These are phyloP conservation scores for Trypanosomatidae sp. DNA, from an alignment of 208 protist species.

Conservation along the genomic window DNA sequence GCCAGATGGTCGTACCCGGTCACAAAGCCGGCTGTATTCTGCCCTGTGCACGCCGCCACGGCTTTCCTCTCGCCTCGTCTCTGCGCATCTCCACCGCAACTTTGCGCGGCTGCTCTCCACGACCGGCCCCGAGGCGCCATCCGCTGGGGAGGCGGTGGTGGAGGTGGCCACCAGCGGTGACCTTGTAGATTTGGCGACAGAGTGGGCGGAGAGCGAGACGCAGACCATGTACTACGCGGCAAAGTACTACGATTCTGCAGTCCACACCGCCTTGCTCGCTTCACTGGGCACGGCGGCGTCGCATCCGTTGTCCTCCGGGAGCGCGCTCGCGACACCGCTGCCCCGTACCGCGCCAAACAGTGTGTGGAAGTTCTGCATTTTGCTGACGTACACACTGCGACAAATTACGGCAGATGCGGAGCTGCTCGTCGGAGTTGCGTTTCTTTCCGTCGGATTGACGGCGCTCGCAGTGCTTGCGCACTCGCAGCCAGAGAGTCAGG, in stretches of 20 bases:
- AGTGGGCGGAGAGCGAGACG: slow-evolving; percentile 54
- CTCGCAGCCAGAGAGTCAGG: slow-evolving; percentile 40
- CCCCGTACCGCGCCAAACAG: slow-evolving; percentile 10
- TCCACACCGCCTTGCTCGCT: slow-evolving; percentile 26
- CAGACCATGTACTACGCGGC: slow-evolving; percentile 58
- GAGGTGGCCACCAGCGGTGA: slow-evolving; percentile 26
- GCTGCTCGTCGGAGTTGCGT: slow-evolving; percentile 13
- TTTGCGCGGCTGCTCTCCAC: slow-evolving; percentile 5
- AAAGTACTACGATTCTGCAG: slow-evolving; percentile 53
- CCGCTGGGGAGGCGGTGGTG: slow-evolving; percentile 1
- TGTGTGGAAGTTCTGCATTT: slow-evolving; percentile 39
- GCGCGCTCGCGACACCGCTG: not conserved
- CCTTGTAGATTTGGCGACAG: slow-evolving; percentile 45
- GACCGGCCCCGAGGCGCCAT: too few species aligned
- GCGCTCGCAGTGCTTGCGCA: slow-evolving; percentile 35
- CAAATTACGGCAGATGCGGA: slow-evolving; percentile 27
- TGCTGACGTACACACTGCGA: slow-evolving; percentile 41
- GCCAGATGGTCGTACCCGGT: not conserved
- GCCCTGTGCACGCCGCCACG: slow-evolving; percentile 24
- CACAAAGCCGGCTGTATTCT: slow-evolving; percentile 11
- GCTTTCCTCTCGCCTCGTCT: slow-evolving; percentile 16
- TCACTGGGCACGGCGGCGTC: not conserved
- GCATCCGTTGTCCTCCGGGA: not conserved
- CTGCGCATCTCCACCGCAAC: not conserved
- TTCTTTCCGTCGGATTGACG: slow-evolving; percentile 33